A percentile compares a stretch with the other conserved stretches of the same genome.
Evolutionary conservation across 192 early-diverging fungal genomes (phyloP).

Genomic region (Kappamyces sp.): DNA sequence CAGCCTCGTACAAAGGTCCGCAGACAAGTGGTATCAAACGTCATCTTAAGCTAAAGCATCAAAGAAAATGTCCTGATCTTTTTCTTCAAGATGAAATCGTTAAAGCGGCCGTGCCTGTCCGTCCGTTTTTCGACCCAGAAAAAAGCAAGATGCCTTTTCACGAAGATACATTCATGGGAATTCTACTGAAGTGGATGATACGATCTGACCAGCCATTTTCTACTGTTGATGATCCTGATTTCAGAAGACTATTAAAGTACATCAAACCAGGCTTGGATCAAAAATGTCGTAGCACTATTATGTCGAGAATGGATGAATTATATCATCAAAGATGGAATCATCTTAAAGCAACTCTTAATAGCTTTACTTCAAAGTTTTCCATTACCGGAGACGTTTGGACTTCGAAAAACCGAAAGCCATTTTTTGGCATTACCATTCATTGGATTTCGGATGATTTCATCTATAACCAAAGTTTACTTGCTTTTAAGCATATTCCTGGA

Average conservation of each 20-base stretch:
- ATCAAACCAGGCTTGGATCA: neutral
- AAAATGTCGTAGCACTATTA: neutral
- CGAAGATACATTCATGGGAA: neutral
- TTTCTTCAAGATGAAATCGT: no score
- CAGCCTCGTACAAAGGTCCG: no score
- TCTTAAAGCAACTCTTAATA: neutral
- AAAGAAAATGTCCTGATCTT: no score
- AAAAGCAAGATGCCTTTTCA: slow-evolving; percentile 9
- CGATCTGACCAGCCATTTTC: neutral
- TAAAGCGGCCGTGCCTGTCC: neutral
- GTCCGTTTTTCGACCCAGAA: slow-evolving; percentile 2
- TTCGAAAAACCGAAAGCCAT: neutral
- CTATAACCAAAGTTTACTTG: neutral
- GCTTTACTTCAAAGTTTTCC: slow-evolving; percentile 6
- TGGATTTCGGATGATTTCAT: slow-evolving; percentile 4
- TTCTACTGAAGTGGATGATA: slow-evolving; percentile 1
- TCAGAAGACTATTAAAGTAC: slow-evolving; percentile 8
- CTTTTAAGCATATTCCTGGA: neutral
- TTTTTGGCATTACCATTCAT: slow-evolving; percentile 12
- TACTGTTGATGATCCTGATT: neutral
- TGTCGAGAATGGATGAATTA: neutral
- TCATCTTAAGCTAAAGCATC: no score
- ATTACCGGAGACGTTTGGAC: slow-evolving; percentile 13
- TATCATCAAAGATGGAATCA: neutral
- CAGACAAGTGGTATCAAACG: no score